phyloP scores from a whole-genome alignment of 768 basidiomycete species.

The Floccularia luteovirens region DNA sequence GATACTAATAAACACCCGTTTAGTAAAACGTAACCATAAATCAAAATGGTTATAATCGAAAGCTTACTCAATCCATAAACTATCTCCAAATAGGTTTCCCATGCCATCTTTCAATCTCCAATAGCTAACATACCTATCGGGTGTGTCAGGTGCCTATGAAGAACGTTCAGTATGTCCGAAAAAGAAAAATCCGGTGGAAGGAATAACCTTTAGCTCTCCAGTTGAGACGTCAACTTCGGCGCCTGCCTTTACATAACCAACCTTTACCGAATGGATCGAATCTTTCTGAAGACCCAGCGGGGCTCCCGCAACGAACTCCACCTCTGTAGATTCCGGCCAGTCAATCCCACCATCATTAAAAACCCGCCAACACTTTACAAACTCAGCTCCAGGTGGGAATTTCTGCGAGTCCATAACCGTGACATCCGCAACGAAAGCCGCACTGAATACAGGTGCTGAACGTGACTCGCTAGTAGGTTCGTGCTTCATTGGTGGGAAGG shows the following conservation, averaged over 20 bases:
- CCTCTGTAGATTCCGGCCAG: slow-evolving; percentile 64
- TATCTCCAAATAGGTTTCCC: slow-evolving; percentile 60
- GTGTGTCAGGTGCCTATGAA: slow-evolving; percentile 58
- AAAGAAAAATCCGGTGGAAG: not conserved
- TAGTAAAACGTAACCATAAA: not conserved
- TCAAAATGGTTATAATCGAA: not conserved
- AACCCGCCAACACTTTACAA: slow-evolving; percentile 79
- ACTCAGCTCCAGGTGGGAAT: slow-evolving; percentile 80
- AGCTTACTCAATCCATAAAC: slow-evolving; percentile 75
- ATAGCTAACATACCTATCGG: slow-evolving; percentile 70
- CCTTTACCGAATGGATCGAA: slow-evolving; percentile 20
- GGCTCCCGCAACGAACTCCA: slow-evolving; percentile 69
- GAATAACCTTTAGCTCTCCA: slow-evolving; percentile 61
- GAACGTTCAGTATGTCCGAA: not conserved
- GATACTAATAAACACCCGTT: slow-evolving; percentile 34
- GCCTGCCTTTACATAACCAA: slow-evolving; percentile 54
- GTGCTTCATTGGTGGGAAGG: too few species aligned
- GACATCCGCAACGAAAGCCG: slow-evolving; percentile 55
- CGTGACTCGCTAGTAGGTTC: too few species aligned
- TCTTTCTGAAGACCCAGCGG: slow-evolving; percentile 33
- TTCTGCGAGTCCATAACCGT: slow-evolving; percentile 70
- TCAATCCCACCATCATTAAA: slow-evolving; percentile 51
- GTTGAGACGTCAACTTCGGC: slow-evolving; percentile 60
- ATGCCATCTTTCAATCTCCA: slow-evolving; percentile 62
- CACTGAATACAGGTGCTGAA: too few species aligned